These are phyloP conservation scores for Ceratobasidium sp. DNA, from an alignment of 1,284 basidiomycete species.

Conservation along the genomic window DNA sequence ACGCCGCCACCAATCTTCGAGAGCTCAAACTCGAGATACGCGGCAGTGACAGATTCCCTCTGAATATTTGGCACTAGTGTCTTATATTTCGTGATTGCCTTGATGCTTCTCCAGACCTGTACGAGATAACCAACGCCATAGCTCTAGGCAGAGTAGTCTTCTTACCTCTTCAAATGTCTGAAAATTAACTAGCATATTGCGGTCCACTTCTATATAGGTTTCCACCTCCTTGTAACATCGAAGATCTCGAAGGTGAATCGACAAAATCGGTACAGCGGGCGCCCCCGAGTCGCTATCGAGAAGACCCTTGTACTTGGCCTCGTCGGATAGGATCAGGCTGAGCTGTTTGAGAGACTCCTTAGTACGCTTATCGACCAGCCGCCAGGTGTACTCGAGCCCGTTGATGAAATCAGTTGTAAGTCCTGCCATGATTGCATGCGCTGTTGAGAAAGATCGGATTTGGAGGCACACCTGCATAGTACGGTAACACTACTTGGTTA, in stretches of 20 bases:
- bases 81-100: conserved; percentile 31
- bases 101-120: conserved; percentile 42
- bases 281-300: conserved; percentile 13
- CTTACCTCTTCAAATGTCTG: conserved; percentile 40
- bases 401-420: conserved; percentile 30
- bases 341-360: conserved; percentile 39
- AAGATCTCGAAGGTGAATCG: conserved; percentile 38
- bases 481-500: not conserved
- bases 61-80: not conserved
- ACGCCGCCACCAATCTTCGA: conserved; percentile 13
- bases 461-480: conserved; percentile 20
- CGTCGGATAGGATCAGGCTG: conserved; percentile 26
- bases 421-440: conserved; percentile 40
- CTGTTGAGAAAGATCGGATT: conserved; percentile 36
- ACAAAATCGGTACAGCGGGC: conserved; percentile 31
- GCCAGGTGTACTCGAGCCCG: conserved; percentile 34
- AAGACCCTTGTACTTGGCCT: conserved; percentile 18
- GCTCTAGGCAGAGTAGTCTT: not conserved
- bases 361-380: conserved; percentile 35
- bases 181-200: conserved; percentile 28
- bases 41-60: not conserved
- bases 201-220: conserved; percentile 5
- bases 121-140: not conserved
- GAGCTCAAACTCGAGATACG: conserved; percentile 20
- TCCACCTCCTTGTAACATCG: conserved; percentile 33